Evolutionary conservation across 208 protist genomes (phyloP), one percentile per base, ranked within the genome.

Genomic region (Leishmania arabica): DNA sequence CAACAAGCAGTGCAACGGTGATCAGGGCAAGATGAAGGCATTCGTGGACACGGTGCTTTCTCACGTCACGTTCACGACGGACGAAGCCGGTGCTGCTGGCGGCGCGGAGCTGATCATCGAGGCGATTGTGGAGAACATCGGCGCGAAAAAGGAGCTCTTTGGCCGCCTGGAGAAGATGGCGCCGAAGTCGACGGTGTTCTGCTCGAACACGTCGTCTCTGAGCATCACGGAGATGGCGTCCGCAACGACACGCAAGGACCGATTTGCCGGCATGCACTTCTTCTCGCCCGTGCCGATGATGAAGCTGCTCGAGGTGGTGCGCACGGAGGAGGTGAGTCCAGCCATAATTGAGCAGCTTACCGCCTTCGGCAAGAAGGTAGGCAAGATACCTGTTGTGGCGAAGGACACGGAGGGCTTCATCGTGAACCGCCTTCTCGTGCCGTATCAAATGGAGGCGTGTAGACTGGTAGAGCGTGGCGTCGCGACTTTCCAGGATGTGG

Each of bases 221-320:
- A 80, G 82, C 37, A 89, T 97, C 60, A 80, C 66, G 6, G 91
- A 95, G 64, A 93, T 96, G 75, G 91, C 91, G 9, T 56, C 73
- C 19, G 89, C 74, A 37, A 93, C 92, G 51, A 56, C 66, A n/a
- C 88, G 93, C 69, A 68, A 73, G 62, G 92, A 95, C 54, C 85
- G 88, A 65, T 95, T 98, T 69, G 90, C 80, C 68, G 96, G 95
- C 54, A 86, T 95, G 60, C 96, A 98, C 88, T 98, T 98, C 80
- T 98, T 98, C 88, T 96, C 92, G 34, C 96, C 96, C 0, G 96
- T 98, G 47, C 84, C 90, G 24, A 90, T 96, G 88, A 97, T 98
- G 94, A 95, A 95, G 88, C 88, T 98, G 42, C 88, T 98, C 73
- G 96, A 98, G 85, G 92, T 98, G 51, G 87, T 98, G 60, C 86